Conservation (phyloP, 805 yeast genomes). For the Nakazawaea wickerhamii region DNA sequence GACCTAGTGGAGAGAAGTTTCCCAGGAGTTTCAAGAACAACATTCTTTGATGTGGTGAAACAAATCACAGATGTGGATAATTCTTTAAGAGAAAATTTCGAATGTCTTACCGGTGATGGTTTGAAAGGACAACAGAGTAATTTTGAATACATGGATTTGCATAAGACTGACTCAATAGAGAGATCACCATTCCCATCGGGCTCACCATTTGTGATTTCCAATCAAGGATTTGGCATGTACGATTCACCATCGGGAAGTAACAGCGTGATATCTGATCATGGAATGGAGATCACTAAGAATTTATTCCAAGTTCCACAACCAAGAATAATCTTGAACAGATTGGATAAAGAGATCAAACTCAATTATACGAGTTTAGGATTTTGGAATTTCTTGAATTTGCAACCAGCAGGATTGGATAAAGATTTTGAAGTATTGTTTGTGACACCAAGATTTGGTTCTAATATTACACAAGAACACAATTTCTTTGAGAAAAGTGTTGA, state of each 20-base stretch:
- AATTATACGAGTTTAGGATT: conserved; percentile 44
- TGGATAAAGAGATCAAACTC: conserved; percentile 35
- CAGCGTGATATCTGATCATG: not conserved
- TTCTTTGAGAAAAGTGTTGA: conserved; percentile 23
- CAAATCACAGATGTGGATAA: conserved; percentile 15
- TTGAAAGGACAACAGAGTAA: conserved; percentile 28
- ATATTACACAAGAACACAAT: conserved; percentile 19
- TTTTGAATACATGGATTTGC: conserved; percentile 28
- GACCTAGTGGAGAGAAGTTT: not conserved
- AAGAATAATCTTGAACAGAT: conserved; percentile 27
- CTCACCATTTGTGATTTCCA: conserved; percentile 22
- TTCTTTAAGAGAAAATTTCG: conserved; percentile 30
- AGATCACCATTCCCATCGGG: conserved; percentile 32
- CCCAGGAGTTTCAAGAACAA: conserved; percentile 6
- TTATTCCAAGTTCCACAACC: conserved; percentile 33
- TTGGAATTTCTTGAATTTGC: conserved; percentile 55
- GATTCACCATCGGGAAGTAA: not conserved
- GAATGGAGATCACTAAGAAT: conserved; percentile 14
- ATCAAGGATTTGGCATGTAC: not conserved
- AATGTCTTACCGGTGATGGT: conserved; percentile 27
- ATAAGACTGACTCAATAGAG: conserved; percentile 15
- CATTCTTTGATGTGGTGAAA: conserved; percentile 14
- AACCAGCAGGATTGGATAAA: conserved; percentile 46
- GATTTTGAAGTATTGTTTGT: conserved; percentile 48
- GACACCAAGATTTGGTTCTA: conserved; percentile 17